A percentile compares a stretch with the other conserved stretches of the same genome.
These are phyloP conservation scores for Metarhizium rileyi DNA, from an alignment of 2,329 filamentous ascomycete species.

Conservation along the genomic window DNA sequence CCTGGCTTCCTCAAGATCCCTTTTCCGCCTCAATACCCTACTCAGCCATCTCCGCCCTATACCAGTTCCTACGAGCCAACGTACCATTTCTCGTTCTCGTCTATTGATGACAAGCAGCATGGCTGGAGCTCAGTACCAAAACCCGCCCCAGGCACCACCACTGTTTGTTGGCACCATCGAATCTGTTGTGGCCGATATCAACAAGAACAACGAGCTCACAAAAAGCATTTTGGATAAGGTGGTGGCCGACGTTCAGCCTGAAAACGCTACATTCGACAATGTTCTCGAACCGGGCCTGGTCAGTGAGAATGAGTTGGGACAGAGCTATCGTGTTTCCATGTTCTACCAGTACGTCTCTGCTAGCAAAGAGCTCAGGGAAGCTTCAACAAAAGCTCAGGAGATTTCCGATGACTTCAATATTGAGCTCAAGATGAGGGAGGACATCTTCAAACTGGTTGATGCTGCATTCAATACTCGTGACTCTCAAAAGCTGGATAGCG, in stretches of 20 bases:
- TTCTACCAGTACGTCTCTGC: conserved; percentile 75
- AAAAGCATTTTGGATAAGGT: conserved; percentile 58
- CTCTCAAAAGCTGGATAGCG: conserved; percentile 49
- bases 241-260: conserved; percentile 47
- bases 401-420: conserved; percentile 69
- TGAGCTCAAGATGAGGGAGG: conserved; percentile 72
- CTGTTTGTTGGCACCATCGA: conserved; percentile 67
- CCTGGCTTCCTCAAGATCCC: conserved; percentile 55
- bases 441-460: conserved; percentile 61
- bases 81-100: conserved; percentile 11
- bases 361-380: conserved; percentile 59
- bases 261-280: conserved; percentile 43
- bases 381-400: conserved; percentile 66
- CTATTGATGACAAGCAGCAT: conserved; percentile 45
- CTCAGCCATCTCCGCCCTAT: conserved; percentile 43
- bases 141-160: conserved; percentile 68
- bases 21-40: conserved; percentile 48
- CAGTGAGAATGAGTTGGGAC: conserved; percentile 56
- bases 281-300: conserved; percentile 57
- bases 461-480: conserved; percentile 43
- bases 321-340: conserved; percentile 56
- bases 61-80: conserved; percentile 13
- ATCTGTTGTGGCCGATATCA: conserved; percentile 56
- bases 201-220: conserved; percentile 53
- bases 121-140: conserved; percentile 58